These are phyloP conservation scores for Cladosporium cucumerinum DNA, from an alignment of 2,329 filamentous ascomycete genomes.

Conservation along the genomic window DNA sequence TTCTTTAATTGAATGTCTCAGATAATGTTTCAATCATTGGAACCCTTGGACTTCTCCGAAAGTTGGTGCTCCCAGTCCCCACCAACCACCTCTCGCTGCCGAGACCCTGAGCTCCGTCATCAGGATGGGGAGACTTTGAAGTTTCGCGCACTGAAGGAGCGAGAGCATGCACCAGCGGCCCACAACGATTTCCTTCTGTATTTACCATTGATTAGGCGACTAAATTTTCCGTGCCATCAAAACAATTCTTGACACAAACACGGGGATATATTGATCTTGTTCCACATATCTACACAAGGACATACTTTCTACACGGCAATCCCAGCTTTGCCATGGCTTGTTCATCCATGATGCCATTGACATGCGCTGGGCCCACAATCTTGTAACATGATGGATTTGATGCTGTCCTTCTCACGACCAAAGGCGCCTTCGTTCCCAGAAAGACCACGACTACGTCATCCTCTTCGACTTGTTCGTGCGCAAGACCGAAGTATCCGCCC, in stretches of 20 bases:
- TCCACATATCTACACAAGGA: not conserved
- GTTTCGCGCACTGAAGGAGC: not conserved
- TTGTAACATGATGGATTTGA: not conserved
- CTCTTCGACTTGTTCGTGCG: not conserved
- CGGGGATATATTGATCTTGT: not conserved
- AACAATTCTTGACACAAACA: not conserved
- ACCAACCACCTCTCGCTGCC: not conserved
- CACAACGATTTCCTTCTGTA: not conserved
- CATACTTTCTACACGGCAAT: not conserved
- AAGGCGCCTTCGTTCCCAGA: not conserved
- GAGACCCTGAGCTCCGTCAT: not conserved
- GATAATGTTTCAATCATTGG: not conserved
- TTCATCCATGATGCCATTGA: not conserved
- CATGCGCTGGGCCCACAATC: not conserved
- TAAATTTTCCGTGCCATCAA: not conserved
- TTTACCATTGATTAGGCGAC: not conserved
- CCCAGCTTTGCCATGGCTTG: not conserved
- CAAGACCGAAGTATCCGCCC: not conserved
- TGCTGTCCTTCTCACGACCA: not conserved
- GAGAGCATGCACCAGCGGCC: not conserved
- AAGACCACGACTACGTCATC: not conserved
- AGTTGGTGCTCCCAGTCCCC: not conserved
- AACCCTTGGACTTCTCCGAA: not conserved
- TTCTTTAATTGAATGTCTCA: too few relatives aligned
- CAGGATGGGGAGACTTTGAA: not conserved